Evolutionary conservation across 768 basidiomycete genomes (phyloP), one percentile per base, ranked within the genome.

Genomic region (Neoboletus magnificus): DNA sequence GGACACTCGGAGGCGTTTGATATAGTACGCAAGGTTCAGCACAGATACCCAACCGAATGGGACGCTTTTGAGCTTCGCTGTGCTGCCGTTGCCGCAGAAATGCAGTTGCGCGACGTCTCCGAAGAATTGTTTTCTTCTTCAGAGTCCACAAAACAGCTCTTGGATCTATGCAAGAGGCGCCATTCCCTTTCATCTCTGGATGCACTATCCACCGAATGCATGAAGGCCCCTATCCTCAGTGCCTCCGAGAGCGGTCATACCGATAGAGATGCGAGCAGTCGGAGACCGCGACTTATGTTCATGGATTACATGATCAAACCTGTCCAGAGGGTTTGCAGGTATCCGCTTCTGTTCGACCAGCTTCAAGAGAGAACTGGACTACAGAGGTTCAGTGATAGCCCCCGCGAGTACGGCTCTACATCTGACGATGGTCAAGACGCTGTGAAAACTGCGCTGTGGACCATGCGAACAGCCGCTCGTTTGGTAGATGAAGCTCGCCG

Each of bases 261-360:
- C 20, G 62, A 62, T 1, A 55, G 71, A 60, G 67, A 63, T 67
- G 67, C 58, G 7, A 49, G 29, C 42, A 46, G 32, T 54, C 75
- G 66, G 54, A 59, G 64, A 44, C 62, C 74, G 13, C 81, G 82
- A 22, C 79, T 90, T 36, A 78, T 79, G 54, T 84, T 90, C 70
- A 74, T 83, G 61, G 96, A 98, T 73, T 94, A 94, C 67, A 80
- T 98, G 74, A 98, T 99, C 74, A 93, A 93, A 71, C 96, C 96
- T n/a, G 82, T 98, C 16, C 96, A 99, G 71, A 79, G 94, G 48
- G 88, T 99, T 48, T 98, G 95, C 81, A 91, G 87, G 62, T 99
- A 99, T 67, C 93, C 94, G 18, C 80, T 98, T 48, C 79, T 99
- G 10, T 82, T 99, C 43, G 86, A 85, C 54, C 85, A 89, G 62